A percentile compares a stretch with the other conserved stretches of the same genome.
Evolutionary conservation across 2,329 filamentous ascomycete species (phyloP).

Genomic region (Sarocladiaceae sp.): DNA sequence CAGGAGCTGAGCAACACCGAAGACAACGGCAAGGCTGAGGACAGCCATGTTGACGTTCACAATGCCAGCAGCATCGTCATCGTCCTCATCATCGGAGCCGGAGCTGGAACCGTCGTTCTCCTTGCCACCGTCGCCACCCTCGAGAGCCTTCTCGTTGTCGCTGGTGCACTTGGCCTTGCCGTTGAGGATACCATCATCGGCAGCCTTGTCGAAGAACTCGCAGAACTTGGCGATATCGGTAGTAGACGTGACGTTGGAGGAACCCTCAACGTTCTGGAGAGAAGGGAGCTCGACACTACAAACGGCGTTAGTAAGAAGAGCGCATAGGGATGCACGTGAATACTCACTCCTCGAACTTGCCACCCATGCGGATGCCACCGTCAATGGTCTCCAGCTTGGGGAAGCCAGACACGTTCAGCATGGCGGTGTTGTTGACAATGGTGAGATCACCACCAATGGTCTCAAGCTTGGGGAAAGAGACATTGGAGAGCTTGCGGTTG

Average conservation of each 20-base stretch:
- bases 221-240: constrained; percentile 52
- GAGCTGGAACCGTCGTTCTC: constrained; percentile 21
- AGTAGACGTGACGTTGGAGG: constrained; percentile 63
- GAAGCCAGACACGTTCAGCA: constrained; percentile 62
- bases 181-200: constrained; percentile 31
- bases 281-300: constrained; percentile 64
- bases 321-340: not conserved
- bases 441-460: constrained; percentile 72
- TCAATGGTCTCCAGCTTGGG: constrained; percentile 59
- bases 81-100: constrained; percentile 19
- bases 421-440: constrained; percentile 82
- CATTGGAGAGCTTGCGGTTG: constrained; percentile 61
- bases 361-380: constrained; percentile 79
- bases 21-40: constrained; percentile 40
- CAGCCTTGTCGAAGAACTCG: constrained; percentile 40
- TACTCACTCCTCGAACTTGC: constrained; percentile 76
- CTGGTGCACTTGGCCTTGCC: constrained; percentile 43
- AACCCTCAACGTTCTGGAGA: constrained; percentile 63
- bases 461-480: constrained; percentile 65
- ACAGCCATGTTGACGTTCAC: constrained; percentile 40
- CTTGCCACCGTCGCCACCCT: constrained; percentile 29
- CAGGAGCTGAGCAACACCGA: constrained; percentile 44
- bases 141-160: constrained; percentile 47
- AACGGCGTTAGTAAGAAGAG: not conserved
- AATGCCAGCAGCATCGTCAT: constrained; percentile 37